These are phyloP conservation scores for Pueraria montana DNA, from an alignment of 306 rosid species.

Conservation along the genomic window DNA sequence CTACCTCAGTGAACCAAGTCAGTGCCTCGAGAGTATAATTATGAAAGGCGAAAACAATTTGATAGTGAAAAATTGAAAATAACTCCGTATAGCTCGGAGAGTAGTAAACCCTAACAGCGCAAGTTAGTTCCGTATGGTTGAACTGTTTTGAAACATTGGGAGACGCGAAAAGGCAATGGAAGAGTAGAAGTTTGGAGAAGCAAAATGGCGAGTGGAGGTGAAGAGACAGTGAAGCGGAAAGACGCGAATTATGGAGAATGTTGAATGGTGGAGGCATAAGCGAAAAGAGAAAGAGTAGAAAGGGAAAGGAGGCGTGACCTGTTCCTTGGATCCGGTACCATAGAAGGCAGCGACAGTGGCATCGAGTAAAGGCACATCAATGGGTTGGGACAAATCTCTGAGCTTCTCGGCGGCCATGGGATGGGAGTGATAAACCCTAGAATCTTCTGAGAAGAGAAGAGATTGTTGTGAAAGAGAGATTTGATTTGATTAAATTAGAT, in stretches of 20 bases:
- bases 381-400: slow-evolving; percentile 86
- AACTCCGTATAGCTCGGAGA: neutral
- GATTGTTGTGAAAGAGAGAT: neutral
- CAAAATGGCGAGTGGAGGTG: neutral
- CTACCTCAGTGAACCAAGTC: neutral
- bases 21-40: neutral
- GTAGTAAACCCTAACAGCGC: slow-evolving; percentile 31
- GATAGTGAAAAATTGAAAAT: neutral
- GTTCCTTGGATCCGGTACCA: slow-evolving; percentile 98
- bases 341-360: slow-evolving; percentile 96
- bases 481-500: neutral
- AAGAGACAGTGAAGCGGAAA: neutral
- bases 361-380: slow-evolving; percentile 82
- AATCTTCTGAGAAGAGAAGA: neutral
- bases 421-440: slow-evolving; percentile 59
- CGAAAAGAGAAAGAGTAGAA: neutral
- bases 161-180: neutral
- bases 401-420: slow-evolving; percentile 89
- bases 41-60: neutral
- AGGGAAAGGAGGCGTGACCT: slow-evolving; percentile 56
- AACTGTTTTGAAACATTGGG: neutral
- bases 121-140: neutral
- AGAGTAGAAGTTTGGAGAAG: neutral
- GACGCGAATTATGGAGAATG: slow-evolving; percentile 3
- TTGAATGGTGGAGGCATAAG: neutral